These are phyloP conservation scores for Populus hybrid DNA, from an alignment of 441 rosid genomes.

Conservation along the genomic window DNA sequence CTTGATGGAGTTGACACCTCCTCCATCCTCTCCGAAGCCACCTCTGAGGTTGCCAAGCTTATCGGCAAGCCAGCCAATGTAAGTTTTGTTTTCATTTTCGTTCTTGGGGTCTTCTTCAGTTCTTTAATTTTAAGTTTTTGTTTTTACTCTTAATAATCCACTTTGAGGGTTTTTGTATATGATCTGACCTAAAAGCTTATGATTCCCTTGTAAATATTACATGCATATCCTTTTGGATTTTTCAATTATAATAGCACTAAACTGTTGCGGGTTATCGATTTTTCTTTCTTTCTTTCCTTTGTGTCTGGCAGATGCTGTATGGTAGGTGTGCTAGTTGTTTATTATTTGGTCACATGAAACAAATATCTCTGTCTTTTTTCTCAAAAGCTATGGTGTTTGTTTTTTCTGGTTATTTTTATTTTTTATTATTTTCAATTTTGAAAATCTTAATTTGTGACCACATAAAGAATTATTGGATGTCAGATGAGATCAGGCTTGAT, in stretches of 20 bases:
- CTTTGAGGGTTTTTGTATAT: background rate
- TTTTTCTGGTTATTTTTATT: no score
- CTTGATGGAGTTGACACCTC: constrained; percentile 79
- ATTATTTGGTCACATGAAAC: background rate
- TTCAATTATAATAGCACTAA: background rate
- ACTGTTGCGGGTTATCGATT: background rate
- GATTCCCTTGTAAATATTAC: background rate
- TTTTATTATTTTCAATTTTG: no score
- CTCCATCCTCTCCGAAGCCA: constrained; percentile 65
- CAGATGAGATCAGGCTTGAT: background rate
- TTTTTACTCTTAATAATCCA: background rate
- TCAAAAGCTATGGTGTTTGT: no score
- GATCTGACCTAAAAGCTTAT: background rate
- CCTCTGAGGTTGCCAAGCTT: constrained; percentile 58
- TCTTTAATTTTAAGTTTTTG: background rate
- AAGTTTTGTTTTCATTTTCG: constrained; percentile 5
- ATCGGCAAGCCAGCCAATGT: constrained; percentile 74
- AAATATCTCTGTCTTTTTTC: no score
- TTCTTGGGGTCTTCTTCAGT: background rate
- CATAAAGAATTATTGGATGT: background rate
- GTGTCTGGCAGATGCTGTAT: background rate
- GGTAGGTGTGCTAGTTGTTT: background rate
- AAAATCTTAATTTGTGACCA: no score
- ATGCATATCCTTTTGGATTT: background rate
- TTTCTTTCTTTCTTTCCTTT: background rate